These are phyloP conservation scores for Venturia pyrina DNA, from an alignment of 2,329 filamentous ascomycete genomes.

Conservation along the genomic window DNA sequence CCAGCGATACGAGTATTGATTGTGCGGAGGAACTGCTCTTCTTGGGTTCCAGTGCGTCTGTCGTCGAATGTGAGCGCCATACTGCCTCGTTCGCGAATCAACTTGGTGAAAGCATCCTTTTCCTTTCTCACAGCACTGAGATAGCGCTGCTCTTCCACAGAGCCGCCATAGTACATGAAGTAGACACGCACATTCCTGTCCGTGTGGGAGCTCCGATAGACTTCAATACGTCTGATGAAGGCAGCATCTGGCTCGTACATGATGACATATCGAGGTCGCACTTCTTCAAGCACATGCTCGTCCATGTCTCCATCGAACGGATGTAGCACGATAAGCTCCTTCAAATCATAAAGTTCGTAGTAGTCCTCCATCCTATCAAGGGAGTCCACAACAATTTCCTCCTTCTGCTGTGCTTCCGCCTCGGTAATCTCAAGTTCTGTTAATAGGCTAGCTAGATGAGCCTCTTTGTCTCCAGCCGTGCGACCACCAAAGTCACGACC, in stretches of 20 bases:
- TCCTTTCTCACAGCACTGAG: conserved; percentile 82
- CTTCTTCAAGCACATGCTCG: conserved; percentile 90
- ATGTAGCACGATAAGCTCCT: conserved; percentile 79
- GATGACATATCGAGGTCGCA: conserved; percentile 87
- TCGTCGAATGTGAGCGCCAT: conserved; percentile 77
- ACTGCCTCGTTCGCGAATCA: conserved; percentile 86
- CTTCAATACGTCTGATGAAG: conserved; percentile 89
- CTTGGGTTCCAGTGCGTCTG: conserved; percentile 61
- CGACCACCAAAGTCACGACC: conserved; percentile 60
- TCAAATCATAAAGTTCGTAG: conserved; percentile 85
- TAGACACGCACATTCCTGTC: conserved; percentile 85
- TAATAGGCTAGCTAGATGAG: conserved; percentile 73
- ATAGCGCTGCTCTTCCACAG: conserved; percentile 91
- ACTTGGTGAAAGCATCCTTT: conserved; percentile 88
- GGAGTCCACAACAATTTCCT: conserved; percentile 66
- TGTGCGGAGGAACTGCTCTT: conserved; percentile 86
- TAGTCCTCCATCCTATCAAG: conserved; percentile 87
- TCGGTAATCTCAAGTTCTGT: conserved; percentile 75
- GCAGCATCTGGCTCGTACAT: conserved; percentile 97
- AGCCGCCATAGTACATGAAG: conserved; percentile 92
- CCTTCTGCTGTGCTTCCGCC: conserved; percentile 63
- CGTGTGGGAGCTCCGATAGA: conserved; percentile 89
- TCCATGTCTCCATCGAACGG: conserved; percentile 94
- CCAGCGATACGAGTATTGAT: conserved; percentile 96
- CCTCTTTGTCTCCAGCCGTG: conserved; percentile 71